Conservation (phyloP, 441 rosid genomes). For the Euphorbia celastroides region DNA sequence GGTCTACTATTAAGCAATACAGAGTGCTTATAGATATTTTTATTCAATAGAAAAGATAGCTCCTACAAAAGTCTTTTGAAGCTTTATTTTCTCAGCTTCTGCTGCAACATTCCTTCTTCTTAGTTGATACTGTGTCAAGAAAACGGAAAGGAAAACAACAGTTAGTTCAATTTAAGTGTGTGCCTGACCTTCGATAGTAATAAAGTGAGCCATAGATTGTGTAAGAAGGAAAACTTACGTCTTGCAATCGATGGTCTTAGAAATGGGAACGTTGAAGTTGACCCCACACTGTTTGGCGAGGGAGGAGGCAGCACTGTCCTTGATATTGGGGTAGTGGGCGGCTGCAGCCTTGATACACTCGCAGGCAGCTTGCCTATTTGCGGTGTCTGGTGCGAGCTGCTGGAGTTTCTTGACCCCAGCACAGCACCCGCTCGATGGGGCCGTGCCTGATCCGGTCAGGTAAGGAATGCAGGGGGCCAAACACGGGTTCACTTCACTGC, state of each 20-base stretch:
- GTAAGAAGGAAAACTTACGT: slow-evolving; percentile 14
- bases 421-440: slow-evolving; percentile 27
- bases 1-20: neutral
- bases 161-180: no score
- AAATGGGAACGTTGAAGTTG: slow-evolving; percentile 27
- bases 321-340: slow-evolving; percentile 15
- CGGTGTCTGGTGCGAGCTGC: slow-evolving; percentile 22
- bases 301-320: slow-evolving; percentile 26
- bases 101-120: neutral
- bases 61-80: neutral
- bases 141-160: neutral
- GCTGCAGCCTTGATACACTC: slow-evolving; percentile 31
- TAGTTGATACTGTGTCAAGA: slow-evolving; percentile 11
- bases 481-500: slow-evolving; percentile 18
- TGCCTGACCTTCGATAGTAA: no score
- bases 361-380: slow-evolving; percentile 28
- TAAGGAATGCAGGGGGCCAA: slow-evolving; percentile 27
- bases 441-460: slow-evolving; percentile 11
- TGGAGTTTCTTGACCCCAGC: slow-evolving; percentile 23
- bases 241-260: slow-evolving; percentile 23
- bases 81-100: slow-evolving; percentile 6
- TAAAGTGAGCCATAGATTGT: neutral
- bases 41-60: neutral
- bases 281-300: slow-evolving; percentile 35
- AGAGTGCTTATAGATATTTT: slow-evolving; percentile 1